Evolutionary conservation across 2,329 filamentous ascomycete genomes (phyloP).

Genomic region (Nemania diffusa): DNA sequence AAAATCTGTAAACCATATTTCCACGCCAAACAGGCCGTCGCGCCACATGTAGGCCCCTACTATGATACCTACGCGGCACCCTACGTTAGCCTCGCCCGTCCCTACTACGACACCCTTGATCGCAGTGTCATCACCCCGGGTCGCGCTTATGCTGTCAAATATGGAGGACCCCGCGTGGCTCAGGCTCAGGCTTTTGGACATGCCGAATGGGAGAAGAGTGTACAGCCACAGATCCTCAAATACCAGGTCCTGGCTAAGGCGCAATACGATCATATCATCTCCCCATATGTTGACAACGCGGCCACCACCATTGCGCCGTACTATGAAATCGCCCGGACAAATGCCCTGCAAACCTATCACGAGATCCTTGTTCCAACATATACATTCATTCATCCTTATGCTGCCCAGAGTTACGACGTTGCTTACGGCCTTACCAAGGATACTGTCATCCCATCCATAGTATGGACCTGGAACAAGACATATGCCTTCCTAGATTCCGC

Average conservation of each 20-base stretch:
- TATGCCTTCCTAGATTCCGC: conserved; percentile 78
- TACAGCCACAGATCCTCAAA: conserved; percentile 78
- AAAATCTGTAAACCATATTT: conserved; percentile 86
- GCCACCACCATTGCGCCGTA: conserved; percentile 73
- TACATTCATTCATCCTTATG: conserved; percentile 77
- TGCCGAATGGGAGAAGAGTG: conserved; percentile 80
- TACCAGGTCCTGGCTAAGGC: conserved; percentile 69
- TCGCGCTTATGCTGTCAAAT: conserved; percentile 72
- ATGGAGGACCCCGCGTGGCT: conserved; percentile 78
- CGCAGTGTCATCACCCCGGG: conserved; percentile 75
- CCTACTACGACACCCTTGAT: conserved; percentile 75
- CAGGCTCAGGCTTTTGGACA: conserved; percentile 73
- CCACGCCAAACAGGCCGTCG: conserved; percentile 68
- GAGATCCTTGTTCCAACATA: conserved; percentile 81
- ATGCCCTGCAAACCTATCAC: conserved; percentile 74
- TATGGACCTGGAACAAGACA: conserved; percentile 75
- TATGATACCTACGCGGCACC: conserved; percentile 86
- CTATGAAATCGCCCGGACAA: conserved; percentile 72
- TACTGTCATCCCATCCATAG: conserved; percentile 77
- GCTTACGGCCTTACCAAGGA: conserved; percentile 74
- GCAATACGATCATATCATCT: conserved; percentile 77
- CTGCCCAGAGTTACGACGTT: conserved; percentile 72
- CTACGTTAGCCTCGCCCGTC: conserved; percentile 79
- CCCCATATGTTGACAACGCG: conserved; percentile 76
- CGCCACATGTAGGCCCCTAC: conserved; percentile 84